Evolutionary conservation across 805 yeast genomes (phyloP), one percentile per base, ranked within the genome.

Genomic region (Komagataella phaffii): DNA sequence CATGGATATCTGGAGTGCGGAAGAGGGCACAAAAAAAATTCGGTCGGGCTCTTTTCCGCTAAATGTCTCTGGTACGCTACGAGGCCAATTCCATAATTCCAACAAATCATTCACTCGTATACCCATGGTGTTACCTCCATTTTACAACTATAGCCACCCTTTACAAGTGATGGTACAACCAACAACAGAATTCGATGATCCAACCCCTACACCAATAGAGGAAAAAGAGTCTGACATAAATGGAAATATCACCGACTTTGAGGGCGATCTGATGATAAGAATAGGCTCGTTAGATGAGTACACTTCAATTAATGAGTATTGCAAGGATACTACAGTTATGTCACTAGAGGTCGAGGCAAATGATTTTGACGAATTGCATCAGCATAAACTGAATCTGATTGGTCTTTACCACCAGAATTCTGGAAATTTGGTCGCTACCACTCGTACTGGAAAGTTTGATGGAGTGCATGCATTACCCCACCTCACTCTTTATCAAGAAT

Each of bases 371-470:
- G 86, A 83, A 54, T 59, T 67, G 6, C 73, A 78, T 36, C 70
- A 67, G 51, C 80, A 81, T 59, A 60, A 62, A 1, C 56, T 88
- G 17, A 69, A 71, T 3, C 66, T 86, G 8, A 66, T 67, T 21
- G 90, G 89, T 0, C 72, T 81, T 1, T 84, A 83, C 61, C 87
- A 83, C 59, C 81, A 84, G 54, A 72, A 74, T 18, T 66, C 79
- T 1, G 95, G 95, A 0, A 70, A 85, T 50, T 61, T 85, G 3
- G 67, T 85, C 14, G 72, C 81, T 0, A 60, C 77, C 17, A 74
- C 88, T 1, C 69, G 73, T 43, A 75, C 88, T 24, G 86, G 85
- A 6, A 84, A 83, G 61, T 81, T 81, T 61, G 69, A 72, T 50
- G 83, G 88, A 6, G 51, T 72, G n/a, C 74, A 75, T 59, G 83